A percentile compares a stretch with the other conserved stretches of the same genome.
Evolutionary conservation across 2,329 filamentous ascomycete species (phyloP).

Genomic region (Seiridium cupressi): DNA sequence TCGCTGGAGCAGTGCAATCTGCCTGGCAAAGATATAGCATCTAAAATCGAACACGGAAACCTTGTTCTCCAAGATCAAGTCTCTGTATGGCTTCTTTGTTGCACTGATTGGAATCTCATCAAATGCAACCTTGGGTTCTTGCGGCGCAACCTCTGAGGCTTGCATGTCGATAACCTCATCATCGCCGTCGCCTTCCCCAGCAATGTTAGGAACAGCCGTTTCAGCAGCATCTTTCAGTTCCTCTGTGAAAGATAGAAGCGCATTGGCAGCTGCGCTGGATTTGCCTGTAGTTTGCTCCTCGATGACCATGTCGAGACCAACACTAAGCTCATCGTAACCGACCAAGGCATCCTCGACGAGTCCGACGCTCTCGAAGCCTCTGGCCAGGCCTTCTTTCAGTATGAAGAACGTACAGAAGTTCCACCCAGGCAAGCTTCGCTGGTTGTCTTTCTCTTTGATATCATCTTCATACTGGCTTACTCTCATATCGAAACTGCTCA

Average conservation of each 20-base stretch:
- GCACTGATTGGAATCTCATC: slow-evolving; percentile 62
- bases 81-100: slow-evolving; percentile 78
- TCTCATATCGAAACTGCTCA: slow-evolving; percentile 85
- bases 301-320: slow-evolving; percentile 81
- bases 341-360: slow-evolving; percentile 92
- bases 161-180: slow-evolving; percentile 51
- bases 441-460: slow-evolving; percentile 88
- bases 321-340: slow-evolving; percentile 89
- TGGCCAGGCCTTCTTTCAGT: slow-evolving; percentile 88
- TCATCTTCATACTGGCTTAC: slow-evolving; percentile 97
- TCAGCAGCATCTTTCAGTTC: slow-evolving; percentile 65
- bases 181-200: slow-evolving; percentile 26
- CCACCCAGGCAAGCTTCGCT: slow-evolving; percentile 87
- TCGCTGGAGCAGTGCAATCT: slow-evolving; percentile 77
- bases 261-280: slow-evolving; percentile 66
- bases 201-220: slow-evolving; percentile 44
- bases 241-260: slow-evolving; percentile 70
- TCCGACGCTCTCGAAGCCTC: slow-evolving; percentile 94
- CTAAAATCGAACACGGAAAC: slow-evolving; percentile 96
- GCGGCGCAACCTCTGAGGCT: slow-evolving; percentile 29
- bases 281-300: slow-evolving; percentile 67
- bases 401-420: slow-evolving; percentile 99
- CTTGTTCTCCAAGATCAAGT: slow-evolving; percentile 89
- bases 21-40: slow-evolving; percentile 88
- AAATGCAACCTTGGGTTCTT: slow-evolving; percentile 35